Percentiles rank a stretch among this genome's conserved stretches.
These are phyloP conservation scores for Cotoneaster glaucophyllus DNA, from an alignment of 306 rosid species.

Conservation along the genomic window DNA sequence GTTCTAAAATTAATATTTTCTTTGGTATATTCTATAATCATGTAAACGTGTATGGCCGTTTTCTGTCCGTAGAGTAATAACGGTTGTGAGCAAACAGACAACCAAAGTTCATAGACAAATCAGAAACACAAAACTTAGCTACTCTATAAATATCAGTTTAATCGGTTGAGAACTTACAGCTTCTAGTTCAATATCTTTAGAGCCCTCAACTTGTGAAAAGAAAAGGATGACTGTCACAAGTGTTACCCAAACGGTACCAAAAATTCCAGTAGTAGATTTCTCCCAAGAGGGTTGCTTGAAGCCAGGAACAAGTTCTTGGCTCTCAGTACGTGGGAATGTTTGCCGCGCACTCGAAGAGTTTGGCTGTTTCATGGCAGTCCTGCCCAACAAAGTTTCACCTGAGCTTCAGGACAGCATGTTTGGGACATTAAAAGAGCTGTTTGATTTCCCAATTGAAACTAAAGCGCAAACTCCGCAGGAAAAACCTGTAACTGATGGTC, in stretches of 20 bases:
- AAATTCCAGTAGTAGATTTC: background rate
- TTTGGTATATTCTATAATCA: too few relatives aligned
- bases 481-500: background rate
- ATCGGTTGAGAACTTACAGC: too few relatives aligned
- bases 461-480: too few relatives aligned
- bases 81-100: too few relatives aligned
- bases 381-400: background rate
- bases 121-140: too few relatives aligned
- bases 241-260: background rate
- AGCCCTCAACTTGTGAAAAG: background rate
- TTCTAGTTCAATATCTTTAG: too few relatives aligned
- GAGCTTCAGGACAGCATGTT: slow-evolving; percentile 1
- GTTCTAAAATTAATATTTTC: too few relatives aligned
- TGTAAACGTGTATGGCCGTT: too few relatives aligned
- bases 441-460: slow-evolving; percentile 3
- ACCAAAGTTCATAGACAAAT: too few relatives aligned
- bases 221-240: background rate
- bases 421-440: background rate
- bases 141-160: too few relatives aligned
- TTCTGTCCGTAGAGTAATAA: too few relatives aligned
- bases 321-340: slow-evolving; percentile 2
- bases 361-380: slow-evolving; percentile 15
- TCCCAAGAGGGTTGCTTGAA: background rate
- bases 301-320: slow-evolving; percentile 6
- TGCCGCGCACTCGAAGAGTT: slow-evolving; percentile 13